Evolutionary conservation across 2,329 filamentous ascomycete genomes (phyloP), one percentile per base, ranked within the genome.

Genomic region (Didymella pinodella): DNA sequence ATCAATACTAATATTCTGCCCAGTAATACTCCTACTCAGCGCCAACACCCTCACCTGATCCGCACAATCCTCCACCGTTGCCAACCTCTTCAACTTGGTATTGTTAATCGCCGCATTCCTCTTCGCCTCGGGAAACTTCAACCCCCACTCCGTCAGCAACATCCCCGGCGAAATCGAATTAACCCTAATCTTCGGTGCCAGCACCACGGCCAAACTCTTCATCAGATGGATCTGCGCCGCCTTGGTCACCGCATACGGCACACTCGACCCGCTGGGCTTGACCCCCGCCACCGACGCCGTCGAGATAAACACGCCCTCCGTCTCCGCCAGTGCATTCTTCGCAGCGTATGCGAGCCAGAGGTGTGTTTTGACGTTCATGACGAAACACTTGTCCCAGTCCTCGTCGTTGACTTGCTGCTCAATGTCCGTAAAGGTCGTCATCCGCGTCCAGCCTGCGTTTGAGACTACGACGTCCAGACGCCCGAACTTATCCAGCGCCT

Each of bases 201-300:
- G 83, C 14, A 85, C 86, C 53, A 83, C 78, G 3, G 88, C 88
- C 41, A 90, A 76, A 58, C 86, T 85, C 69, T 87, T 88, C 79
- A 88, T 87, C 45, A 90, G 75, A 75, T 90, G 88, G 52, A 90
- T 77, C 57, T 85, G 84, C 11, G 91, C 91, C 0, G 91, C 90
- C 72, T 95, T 95, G 20, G 90, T 90, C 6, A 93, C 89, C 0
- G 88, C 83, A 70, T 95, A 95, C 5, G 91, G 86, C 84, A 88
- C 81, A 47, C 81, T 84, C 84, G 86, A 89, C 1, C 88, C 88
- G 59, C 82, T 85, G 0, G 85, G 83, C 66, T 83, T 86, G 2
- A 90, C 84, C 0, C 88, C 88, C 0, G 88, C 88, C 25, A 90
- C 68, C 44, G 84, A 87, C 0, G 88, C 86, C 0, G 88, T 89